Evolutionary conservation across 2,329 filamentous ascomycete species (phyloP), one percentile per base, ranked within the genome.

Genomic region (Diplodia seriata): DNA sequence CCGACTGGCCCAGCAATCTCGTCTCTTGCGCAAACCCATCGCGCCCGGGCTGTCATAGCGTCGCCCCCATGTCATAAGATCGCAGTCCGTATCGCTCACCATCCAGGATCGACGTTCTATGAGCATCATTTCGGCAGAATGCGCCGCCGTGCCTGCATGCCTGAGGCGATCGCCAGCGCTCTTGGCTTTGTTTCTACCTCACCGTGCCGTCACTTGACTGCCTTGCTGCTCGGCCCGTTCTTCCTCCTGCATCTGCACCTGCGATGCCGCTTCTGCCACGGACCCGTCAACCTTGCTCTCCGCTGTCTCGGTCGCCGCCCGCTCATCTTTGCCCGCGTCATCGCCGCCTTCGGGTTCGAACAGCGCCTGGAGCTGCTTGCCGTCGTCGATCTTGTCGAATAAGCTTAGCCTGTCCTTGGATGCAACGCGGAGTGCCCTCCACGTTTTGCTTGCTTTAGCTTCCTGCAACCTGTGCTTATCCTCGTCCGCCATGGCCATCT

Each of bases 351-450:
- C 77, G 75, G 78, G 76, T 74, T 78, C 77, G 74, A 85, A 84
- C 69, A 86, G 80, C 69, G 80, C 77, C 70, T 86, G 81, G 69
- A 89, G 76, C 70, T 92, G 91, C 75, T 91, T 91, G 50, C 91
- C 89, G 71, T 93, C 90, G 67, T 97, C 93, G 57, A 97, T 91
- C 78, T 91, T 92, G 78, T 98, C 94, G 77, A 98, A 95, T 23
- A 89, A 82, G 54, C 88, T 86, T 71, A 98, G 85, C 73, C 90
- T 91, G 68, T 85, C 88, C 71, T 88, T 88, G 67, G 91, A 89
- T 11, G 93, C 91, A 71, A 97, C 87, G 64, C 95, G 89, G 70
- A 99, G 82, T 5, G 93, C 92, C 72, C 94, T 88, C 95, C 95
- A 99, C 68, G 89, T 91, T 78, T 96, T 94, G 81, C 93, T 97